These are phyloP conservation scores for Aspergillus cejpii DNA, from an alignment of 2,329 filamentous ascomycete species.

Conservation along the genomic window DNA sequence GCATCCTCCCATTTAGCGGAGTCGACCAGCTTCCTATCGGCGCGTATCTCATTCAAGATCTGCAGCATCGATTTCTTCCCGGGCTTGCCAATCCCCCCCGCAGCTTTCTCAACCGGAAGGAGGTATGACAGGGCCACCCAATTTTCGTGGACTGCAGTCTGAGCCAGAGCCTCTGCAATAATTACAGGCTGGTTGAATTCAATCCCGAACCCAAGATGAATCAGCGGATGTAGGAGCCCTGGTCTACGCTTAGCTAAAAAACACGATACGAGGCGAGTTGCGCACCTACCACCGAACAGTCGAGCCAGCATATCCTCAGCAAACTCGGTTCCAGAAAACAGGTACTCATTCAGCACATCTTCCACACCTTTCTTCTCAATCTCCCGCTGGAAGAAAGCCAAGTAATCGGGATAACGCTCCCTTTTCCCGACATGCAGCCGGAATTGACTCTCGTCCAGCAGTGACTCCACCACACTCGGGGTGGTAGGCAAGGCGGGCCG, in stretches of 20 bases:
- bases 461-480: slow-evolving; percentile 47
- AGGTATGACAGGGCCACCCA: slow-evolving; percentile 51
- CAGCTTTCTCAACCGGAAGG: slow-evolving; percentile 29
- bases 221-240: slow-evolving; percentile 71
- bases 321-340: slow-evolving; percentile 60
- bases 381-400: slow-evolving; percentile 68
- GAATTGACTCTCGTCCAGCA: slow-evolving; percentile 54
- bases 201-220: slow-evolving; percentile 77
- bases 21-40: slow-evolving; percentile 50
- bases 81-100: slow-evolving; percentile 25
- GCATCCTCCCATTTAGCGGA: slow-evolving; percentile 49
- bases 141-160: slow-evolving; percentile 62
- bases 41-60: slow-evolving; percentile 55
- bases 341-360: slow-evolving; percentile 55
- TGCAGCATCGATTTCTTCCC: slow-evolving; percentile 46
- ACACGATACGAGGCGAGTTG: neutral
- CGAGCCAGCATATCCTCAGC: slow-evolving; percentile 64
- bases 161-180: slow-evolving; percentile 71
- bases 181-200: slow-evolving; percentile 78
- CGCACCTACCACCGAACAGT: slow-evolving; percentile 54
- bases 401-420: slow-evolving; percentile 63
- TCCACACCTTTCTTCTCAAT: slow-evolving; percentile 60
- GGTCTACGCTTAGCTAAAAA: neutral
- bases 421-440: slow-evolving; percentile 57
- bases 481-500: slow-evolving; percentile 46